Evolutionary conservation across 2,329 filamentous ascomycete genomes (phyloP).

Genomic region (Aureobasidium sp.): DNA sequence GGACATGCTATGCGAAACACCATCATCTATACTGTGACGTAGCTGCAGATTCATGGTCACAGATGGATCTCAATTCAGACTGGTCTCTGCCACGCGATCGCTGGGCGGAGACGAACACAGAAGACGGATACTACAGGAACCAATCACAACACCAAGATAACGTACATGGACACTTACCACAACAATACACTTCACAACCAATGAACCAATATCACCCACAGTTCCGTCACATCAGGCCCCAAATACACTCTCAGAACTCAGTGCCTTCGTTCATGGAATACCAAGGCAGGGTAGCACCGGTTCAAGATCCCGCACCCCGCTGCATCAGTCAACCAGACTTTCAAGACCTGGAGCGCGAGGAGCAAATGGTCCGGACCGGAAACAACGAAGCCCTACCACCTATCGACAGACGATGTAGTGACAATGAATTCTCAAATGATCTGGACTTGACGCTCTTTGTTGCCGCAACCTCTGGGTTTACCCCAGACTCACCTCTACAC

Average conservation of each 20-base stretch:
- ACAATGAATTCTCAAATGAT: constrained; percentile 22
- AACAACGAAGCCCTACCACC: neutral
- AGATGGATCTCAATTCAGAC: constrained; percentile 2
- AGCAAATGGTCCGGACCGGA: neutral
- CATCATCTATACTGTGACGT: constrained; percentile 6
- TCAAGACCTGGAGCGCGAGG: neutral
- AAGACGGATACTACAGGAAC: neutral
- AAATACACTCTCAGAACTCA: neutral
- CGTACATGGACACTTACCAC: neutral
- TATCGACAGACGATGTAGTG: neutral
- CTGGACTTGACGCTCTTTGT: constrained; percentile 28
- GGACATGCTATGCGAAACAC: constrained; percentile 4
- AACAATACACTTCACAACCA: neutral
- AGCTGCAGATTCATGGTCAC: constrained; percentile 2
- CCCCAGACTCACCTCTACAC: constrained; percentile 17
- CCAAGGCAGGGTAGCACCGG: constrained; percentile 8
- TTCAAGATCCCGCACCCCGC: neutral
- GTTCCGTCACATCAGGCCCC: neutral
- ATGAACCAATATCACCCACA: neutral
- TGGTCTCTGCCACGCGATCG: constrained; percentile 4
- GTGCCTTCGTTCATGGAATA: constrained; percentile 10
- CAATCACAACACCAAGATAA: neutral
- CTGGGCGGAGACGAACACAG: neutral
- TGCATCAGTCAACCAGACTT: constrained; percentile 8
- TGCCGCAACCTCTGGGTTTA: constrained; percentile 28